These are phyloP conservation scores for Lentinula aciculospora DNA, from an alignment of 768 basidiomycete genomes.

Conservation along the genomic window DNA sequence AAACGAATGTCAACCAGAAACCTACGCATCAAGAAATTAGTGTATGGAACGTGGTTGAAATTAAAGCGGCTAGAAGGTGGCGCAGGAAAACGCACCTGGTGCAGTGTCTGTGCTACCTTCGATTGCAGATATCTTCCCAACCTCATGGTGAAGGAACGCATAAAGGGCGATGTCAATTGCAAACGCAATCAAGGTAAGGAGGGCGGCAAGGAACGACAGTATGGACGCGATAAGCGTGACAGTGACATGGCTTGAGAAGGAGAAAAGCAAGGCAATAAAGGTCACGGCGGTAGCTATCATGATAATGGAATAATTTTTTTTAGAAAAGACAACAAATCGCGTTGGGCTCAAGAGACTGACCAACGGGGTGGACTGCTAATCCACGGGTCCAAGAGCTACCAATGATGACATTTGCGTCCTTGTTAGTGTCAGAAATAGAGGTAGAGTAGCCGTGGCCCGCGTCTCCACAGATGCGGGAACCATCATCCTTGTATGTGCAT, in stretches of 20 bases:
- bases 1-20: slow-evolving; percentile 72
- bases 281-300: slow-evolving; percentile 44
- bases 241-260: slow-evolving; percentile 43
- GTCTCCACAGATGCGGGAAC: slow-evolving; percentile 40
- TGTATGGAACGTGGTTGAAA: slow-evolving; percentile 1
- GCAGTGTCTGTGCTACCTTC: slow-evolving; percentile 47
- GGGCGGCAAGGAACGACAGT: slow-evolving; percentile 64
- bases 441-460: slow-evolving; percentile 55
- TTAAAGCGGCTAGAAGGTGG: slow-evolving; percentile 3
- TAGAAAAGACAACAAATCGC: not conserved
- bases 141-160: slow-evolving; percentile 52
- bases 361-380: slow-evolving; percentile 70
- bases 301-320: not conserved
- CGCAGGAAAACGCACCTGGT: slow-evolving; percentile 43
- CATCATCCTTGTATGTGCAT: slow-evolving; percentile 45
- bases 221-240: slow-evolving; percentile 48
- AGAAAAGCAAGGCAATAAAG: slow-evolving; percentile 49
- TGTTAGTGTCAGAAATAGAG: slow-evolving; percentile 29
- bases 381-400: slow-evolving; percentile 65
- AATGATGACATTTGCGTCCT: slow-evolving; percentile 34
- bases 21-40: slow-evolving; percentile 27
- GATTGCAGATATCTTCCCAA: slow-evolving; percentile 42
- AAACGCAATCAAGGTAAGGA: slow-evolving; percentile 67
- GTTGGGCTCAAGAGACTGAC: slow-evolving; percentile 31
- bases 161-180: slow-evolving; percentile 73